Conservation (phyloP, 805 yeast genomes). For the Scheffersomyces coipomensis region DNA sequence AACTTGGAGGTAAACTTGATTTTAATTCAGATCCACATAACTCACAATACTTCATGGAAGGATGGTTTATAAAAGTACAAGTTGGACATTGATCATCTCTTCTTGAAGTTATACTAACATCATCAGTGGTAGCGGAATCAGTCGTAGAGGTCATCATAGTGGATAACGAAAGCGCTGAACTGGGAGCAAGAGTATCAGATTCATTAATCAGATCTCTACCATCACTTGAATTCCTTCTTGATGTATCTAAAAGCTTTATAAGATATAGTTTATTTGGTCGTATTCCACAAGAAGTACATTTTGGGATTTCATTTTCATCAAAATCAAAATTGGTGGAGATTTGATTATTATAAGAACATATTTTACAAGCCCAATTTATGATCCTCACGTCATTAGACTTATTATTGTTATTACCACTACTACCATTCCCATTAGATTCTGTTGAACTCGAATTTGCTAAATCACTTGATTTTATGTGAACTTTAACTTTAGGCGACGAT, state of each 20-base stretch:
- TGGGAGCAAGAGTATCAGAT: background rate
- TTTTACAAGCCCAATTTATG: constrained; percentile 81
- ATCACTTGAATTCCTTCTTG: background rate
- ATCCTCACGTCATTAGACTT: constrained; percentile 6
- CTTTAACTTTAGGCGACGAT: constrained; percentile 74
- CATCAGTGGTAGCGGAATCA: too few relatives aligned
- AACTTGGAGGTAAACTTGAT: constrained; percentile 2
- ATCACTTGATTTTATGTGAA: constrained; percentile 15
- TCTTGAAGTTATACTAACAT: background rate
- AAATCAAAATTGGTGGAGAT: constrained; percentile 15
- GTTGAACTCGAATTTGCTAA: background rate
- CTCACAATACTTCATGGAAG: constrained; percentile 75
- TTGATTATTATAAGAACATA: constrained; percentile 72
- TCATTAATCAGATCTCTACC: background rate
- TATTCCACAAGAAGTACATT: constrained; percentile 42
- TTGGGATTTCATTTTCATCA: constrained; percentile 21
- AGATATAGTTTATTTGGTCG: constrained; percentile 14
- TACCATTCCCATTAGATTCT: background rate
- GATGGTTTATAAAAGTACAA: constrained; percentile 85
- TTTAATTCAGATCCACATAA: constrained; percentile 67
- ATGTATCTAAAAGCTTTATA: background rate
- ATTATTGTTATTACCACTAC: background rate
- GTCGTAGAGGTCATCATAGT: too few relatives aligned
- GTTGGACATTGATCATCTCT: constrained; percentile 44
- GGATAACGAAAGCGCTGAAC: too few relatives aligned